These are phyloP conservation scores for Pyricularia grisea DNA, from an alignment of 2,329 filamentous ascomycete genomes.

Conservation along the genomic window DNA sequence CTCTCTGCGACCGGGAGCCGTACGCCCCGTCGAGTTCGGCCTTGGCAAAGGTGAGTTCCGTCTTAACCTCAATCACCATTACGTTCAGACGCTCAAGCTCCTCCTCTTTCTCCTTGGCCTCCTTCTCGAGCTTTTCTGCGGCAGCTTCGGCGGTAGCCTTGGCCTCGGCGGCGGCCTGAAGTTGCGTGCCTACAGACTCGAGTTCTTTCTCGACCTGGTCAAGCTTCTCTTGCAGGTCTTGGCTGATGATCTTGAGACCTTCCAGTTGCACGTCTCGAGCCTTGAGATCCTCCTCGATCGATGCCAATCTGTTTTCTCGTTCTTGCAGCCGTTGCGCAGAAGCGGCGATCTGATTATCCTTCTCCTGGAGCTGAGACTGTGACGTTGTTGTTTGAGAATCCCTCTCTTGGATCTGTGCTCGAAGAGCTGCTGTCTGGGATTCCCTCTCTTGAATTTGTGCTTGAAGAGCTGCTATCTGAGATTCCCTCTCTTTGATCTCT, in stretches of 20 bases:
- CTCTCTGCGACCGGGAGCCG: conserved; percentile 48
- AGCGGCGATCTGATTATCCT: conserved; percentile 7
- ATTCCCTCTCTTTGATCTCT: not conserved
- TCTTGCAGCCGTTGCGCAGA: conserved; percentile 18
- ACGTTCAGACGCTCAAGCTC: conserved; percentile 41
- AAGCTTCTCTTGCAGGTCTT: conserved; percentile 28
- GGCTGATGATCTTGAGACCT: conserved; percentile 30
- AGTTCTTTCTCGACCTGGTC: conserved; percentile 26
- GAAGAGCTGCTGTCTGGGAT: not conserved
- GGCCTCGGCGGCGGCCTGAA: conserved; percentile 21
- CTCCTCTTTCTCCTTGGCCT: conserved; percentile 38
- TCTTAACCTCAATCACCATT: conserved; percentile 49
- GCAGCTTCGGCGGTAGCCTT: conserved; percentile 16
- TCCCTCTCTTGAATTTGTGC: not conserved
- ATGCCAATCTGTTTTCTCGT: conserved; percentile 18
- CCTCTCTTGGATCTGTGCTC: not conserved
- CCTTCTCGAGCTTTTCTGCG: conserved; percentile 12
- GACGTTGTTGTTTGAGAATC: not conserved
- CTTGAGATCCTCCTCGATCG: conserved; percentile 28
- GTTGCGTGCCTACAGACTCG: conserved; percentile 24
- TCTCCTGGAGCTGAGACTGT: conserved; percentile 2
- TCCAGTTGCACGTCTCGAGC: conserved; percentile 33
- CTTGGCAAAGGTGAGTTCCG: conserved; percentile 49
- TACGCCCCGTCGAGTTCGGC: conserved; percentile 55
- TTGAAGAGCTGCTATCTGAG: not conserved